Conservation (phyloP, 192 early-diverging fungal genomes). For the Obelidium mucronatum region DNA sequence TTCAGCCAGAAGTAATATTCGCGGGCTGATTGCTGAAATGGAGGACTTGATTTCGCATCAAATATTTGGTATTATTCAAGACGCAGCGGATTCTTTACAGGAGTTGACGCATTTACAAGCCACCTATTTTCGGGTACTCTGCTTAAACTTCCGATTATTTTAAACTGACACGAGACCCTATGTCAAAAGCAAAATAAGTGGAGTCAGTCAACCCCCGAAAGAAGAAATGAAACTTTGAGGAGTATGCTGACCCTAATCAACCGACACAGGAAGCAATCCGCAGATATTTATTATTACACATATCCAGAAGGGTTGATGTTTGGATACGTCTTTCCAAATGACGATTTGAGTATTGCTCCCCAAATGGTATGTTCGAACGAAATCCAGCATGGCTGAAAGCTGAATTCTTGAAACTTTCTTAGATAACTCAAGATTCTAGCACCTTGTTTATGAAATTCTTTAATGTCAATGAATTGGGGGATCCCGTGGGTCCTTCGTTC, state of each 20-base stretch:
- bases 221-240: background rate
- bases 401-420: too few species aligned
- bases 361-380: constrained; percentile 3
- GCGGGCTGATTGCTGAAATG: background rate
- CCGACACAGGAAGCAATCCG: background rate
- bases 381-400: background rate
- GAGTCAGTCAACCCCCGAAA: background rate
- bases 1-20: background rate
- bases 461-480: background rate
- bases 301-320: background rate
- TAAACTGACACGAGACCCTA: background rate
- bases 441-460: background rate
- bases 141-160: background rate
- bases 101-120: background rate
- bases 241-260: background rate
- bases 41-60: background rate
- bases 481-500: background rate
- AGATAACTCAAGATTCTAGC: background rate
- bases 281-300: background rate
- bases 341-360: background rate
- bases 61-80: background rate
- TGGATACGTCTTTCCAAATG: constrained; percentile 6
- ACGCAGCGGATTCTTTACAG: background rate
- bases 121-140: background rate
- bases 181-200: constrained; percentile 1